phyloP scores from a whole-genome alignment of 1,284 basidiomycete species.

The Porodaedalea pini region DNA sequence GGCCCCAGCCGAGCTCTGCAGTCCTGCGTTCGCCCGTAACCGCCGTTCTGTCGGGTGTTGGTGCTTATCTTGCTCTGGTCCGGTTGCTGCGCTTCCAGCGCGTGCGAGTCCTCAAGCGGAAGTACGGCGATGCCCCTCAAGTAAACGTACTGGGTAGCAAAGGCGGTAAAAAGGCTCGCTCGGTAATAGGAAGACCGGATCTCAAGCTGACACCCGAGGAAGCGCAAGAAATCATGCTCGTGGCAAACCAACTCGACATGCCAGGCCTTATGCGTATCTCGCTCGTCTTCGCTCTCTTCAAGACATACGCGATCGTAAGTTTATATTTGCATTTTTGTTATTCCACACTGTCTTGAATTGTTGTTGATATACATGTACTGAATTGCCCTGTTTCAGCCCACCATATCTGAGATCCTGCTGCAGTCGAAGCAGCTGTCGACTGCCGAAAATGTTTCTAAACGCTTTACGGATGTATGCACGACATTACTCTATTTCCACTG shows the following conservation, averaged over 20 bases:
- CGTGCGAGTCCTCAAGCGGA: constrained; percentile 5
- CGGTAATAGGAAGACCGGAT: constrained; percentile 9
- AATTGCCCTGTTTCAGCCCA: constrained; percentile 32
- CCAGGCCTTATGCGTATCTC: constrained; percentile 37
- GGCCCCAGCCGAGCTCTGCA: not conserved
- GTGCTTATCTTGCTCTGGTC: constrained; percentile 4
- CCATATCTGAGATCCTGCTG: constrained; percentile 40
- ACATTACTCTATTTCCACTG: not conserved
- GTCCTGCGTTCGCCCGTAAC: not conserved
- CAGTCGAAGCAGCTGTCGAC: constrained; percentile 38
- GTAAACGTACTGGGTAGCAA: not conserved
- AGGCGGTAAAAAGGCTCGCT: not conserved
- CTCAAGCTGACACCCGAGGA: constrained; percentile 38
- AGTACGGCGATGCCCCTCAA: constrained; percentile 1
- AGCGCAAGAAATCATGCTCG: constrained; percentile 39
- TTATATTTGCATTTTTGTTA: not conserved
- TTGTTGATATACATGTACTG: not conserved
- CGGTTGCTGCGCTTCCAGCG: constrained; percentile 9
- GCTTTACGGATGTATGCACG: constrained; percentile 44
- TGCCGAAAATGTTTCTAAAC: constrained; percentile 34
- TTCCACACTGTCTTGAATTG: not conserved
- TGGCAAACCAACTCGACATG: constrained; percentile 39
- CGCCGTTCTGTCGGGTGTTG: not conserved
- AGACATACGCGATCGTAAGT: constrained; percentile 47
- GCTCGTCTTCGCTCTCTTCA: constrained; percentile 44